Conservation (phyloP, 2,329 filamentous ascomycete genomes). For the Phialocephala sp. region DNA sequence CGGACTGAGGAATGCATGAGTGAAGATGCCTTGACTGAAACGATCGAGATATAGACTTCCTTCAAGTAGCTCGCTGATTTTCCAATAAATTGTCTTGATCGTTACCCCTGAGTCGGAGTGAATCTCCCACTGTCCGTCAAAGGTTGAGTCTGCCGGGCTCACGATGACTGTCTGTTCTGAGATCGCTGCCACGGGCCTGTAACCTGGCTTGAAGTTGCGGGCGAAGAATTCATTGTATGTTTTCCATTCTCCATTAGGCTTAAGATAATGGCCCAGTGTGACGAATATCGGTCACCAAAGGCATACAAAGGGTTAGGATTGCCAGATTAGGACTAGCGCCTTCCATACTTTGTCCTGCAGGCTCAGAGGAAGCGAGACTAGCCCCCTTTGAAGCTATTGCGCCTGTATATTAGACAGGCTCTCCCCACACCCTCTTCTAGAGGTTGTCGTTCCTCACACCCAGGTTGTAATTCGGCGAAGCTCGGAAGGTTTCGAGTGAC, state of each 20-base stretch:
- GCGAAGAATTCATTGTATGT: slow-evolving; percentile 51
- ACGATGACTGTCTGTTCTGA: slow-evolving; percentile 51
- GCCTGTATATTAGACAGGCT: no score
- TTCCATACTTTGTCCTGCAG: no score
- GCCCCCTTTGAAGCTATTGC: no score
- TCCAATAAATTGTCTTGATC: slow-evolving; percentile 48
- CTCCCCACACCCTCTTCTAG: no score
- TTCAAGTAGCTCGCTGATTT: slow-evolving; percentile 45
- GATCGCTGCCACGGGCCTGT: slow-evolving; percentile 42
- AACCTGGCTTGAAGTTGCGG: slow-evolving; percentile 45
- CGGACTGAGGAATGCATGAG: slow-evolving; percentile 49
- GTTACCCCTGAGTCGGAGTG: slow-evolving; percentile 37
- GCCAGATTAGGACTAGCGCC: no score
- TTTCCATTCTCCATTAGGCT: slow-evolving; percentile 43
- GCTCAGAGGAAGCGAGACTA: no score
- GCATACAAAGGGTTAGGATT: no score
- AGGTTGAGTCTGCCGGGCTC: slow-evolving; percentile 47
- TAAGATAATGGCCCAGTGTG: no score
- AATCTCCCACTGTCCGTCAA: slow-evolving; percentile 37
- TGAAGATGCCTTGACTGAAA: slow-evolving; percentile 49
- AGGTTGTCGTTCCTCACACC: no score
- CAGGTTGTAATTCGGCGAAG: slow-evolving; percentile 42
- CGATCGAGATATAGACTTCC: slow-evolving; percentile 41
- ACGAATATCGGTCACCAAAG: no score
- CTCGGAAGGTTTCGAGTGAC: slow-evolving; percentile 43